Conservation (phyloP, 139 green algal genomes). For the Chlamydomonas schloesseri region DNA sequence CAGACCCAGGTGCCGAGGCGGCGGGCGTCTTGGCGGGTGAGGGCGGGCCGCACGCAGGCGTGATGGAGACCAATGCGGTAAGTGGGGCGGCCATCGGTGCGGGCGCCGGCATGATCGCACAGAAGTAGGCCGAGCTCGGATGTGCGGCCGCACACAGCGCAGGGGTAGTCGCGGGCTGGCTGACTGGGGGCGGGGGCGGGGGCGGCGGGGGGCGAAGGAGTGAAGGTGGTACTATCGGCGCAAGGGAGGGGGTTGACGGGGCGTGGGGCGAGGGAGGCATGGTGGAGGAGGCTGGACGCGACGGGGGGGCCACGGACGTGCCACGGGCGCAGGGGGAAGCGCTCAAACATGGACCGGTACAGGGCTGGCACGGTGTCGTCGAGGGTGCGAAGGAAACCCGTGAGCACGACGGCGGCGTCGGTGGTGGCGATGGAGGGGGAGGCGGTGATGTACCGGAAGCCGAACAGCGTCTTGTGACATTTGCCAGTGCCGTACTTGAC, state of each 20-base stretch:
- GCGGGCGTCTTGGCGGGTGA: too few species aligned
- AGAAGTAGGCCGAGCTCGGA: too few species aligned
- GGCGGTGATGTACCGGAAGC: neutral
- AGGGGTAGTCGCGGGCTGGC: too few species aligned
- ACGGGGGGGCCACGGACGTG: neutral
- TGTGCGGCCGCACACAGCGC: too few species aligned
- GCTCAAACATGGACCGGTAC: neutral
- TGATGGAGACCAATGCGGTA: too few species aligned
- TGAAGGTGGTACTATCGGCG: too few species aligned
- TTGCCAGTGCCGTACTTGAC: neutral
- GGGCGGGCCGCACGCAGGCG: too few species aligned
- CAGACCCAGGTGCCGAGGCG: neutral
- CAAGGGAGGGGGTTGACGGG: neutral
- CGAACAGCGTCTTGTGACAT: neutral
- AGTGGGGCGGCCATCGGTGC: too few species aligned
- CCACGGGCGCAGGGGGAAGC: neutral
- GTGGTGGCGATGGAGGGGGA: neutral
- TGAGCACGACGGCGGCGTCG: neutral
- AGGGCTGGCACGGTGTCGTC: neutral
- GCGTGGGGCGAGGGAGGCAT: neutral
- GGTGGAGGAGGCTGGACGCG: neutral
- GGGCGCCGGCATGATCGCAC: too few species aligned
- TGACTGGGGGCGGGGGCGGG: too few species aligned
- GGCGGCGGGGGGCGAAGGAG: too few species aligned
- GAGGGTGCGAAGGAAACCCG: neutral